These are phyloP conservation scores for Eucalyptus leucophloia DNA, from an alignment of 345 rosid genomes.

Conservation along the genomic window DNA sequence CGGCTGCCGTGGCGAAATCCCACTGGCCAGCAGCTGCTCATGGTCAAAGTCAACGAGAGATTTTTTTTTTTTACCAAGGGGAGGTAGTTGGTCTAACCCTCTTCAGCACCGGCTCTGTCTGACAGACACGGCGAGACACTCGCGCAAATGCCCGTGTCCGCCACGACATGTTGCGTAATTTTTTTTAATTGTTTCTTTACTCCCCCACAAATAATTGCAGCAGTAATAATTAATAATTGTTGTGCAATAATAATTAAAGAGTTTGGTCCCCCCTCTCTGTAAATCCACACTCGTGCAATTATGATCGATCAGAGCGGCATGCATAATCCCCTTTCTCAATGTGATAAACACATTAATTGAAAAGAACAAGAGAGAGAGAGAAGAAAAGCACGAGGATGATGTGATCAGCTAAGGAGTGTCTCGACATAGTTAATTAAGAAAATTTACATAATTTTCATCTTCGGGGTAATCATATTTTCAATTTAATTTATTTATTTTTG, in stretches of 20 bases:
- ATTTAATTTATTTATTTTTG: neutral
- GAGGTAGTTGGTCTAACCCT: too few relatives aligned
- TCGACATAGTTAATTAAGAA: neutral
- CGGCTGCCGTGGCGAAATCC: neutral
- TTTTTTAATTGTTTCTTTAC: neutral
- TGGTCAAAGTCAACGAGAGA: neutral
- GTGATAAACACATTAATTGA: neutral
- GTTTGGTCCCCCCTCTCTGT: neutral
- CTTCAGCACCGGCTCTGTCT: neutral
- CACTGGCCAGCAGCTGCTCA: neutral
- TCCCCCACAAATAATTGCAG: neutral
- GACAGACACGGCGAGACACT: neutral
- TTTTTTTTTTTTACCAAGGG: too few relatives aligned
- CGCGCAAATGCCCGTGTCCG: neutral
- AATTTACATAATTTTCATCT: neutral
- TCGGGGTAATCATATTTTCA: rapidly evolving
- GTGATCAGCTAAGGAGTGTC: neutral
- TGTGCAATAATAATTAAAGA: neutral
- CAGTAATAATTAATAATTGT: neutral
- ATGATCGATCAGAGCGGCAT: neutral
- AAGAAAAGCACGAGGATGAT: neutral
- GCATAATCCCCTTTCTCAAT: neutral
- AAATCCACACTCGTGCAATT: neutral
- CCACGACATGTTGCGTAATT: neutral
- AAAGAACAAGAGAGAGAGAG: neutral